These are phyloP conservation scores for Hydnomerulius pinastri DNA, from an alignment of 768 basidiomycete genomes.

Conservation along the genomic window DNA sequence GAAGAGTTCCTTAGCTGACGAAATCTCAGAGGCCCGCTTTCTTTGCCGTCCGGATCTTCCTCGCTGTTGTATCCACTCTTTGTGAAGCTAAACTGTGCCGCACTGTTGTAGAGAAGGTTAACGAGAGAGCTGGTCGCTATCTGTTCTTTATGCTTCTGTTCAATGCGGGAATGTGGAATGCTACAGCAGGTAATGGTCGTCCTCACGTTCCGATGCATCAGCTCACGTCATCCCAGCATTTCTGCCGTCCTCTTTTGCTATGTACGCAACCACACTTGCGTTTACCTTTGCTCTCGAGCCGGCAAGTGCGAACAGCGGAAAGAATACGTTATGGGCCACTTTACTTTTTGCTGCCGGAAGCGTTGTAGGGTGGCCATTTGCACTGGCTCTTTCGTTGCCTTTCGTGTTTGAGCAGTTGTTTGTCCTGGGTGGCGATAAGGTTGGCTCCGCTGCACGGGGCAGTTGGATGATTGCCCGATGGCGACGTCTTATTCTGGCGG, in stretches of 20 bases:
- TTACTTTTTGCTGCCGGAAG: slow-evolving; percentile 77
- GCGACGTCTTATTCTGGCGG: slow-evolving; percentile 55
- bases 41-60: slow-evolving; percentile 81
- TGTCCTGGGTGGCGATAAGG: slow-evolving; percentile 67
- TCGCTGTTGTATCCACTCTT: slow-evolving; percentile 71
- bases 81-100: slow-evolving; percentile 86
- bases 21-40: slow-evolving; percentile 74
- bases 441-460: slow-evolving; percentile 42
- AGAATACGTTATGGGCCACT: slow-evolving; percentile 65
- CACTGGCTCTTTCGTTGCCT: slow-evolving; percentile 83
- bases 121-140: slow-evolving; percentile 91
- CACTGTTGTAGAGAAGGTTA: slow-evolving; percentile 76
- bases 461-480: slow-evolving; percentile 67
- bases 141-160: slow-evolving; percentile 82
- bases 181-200: slow-evolving; percentile 63
- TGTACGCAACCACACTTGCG: slow-evolving; percentile 85
- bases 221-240: slow-evolving; percentile 58
- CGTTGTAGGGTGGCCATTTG: slow-evolving; percentile 96
- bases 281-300: slow-evolving; percentile 68
- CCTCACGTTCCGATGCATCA: background rate
- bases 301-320: slow-evolving; percentile 50
- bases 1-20: slow-evolving; percentile 7
- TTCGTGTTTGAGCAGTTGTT: slow-evolving; percentile 91
- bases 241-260: slow-evolving; percentile 92
- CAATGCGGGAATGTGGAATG: slow-evolving; percentile 95